Base-by-base conservation (phyloP, 352 stramenopile species). In the Phytophthora sojae region DNA sequence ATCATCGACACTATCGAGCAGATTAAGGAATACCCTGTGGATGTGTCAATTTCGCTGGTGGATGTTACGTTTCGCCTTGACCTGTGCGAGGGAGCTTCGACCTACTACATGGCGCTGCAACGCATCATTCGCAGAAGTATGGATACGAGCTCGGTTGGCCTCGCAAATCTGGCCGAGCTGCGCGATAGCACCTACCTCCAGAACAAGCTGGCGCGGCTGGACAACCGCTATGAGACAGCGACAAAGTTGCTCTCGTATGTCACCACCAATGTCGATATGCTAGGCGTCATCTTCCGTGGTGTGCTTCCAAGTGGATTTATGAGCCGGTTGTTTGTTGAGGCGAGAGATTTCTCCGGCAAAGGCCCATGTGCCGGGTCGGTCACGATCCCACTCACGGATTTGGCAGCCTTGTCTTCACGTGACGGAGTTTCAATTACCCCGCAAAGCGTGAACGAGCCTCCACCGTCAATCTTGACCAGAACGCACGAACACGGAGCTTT, bases 121-220 rank as follows among this genome's bases (percentile, higher is more conserved):
- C 81, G 86, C 14, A 86, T 91, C 11, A 75, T 92, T 37, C 86
- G 86, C 1, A 85, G 89, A 61, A 82, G 81, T 49, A 90, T 92
- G 72, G 83, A 91, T 45, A 90, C 84, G 25, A 82, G 81, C 6
- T 81, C 83, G 0, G 80, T 92, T 8, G 82, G 82, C 0, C 44
- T 90, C 6, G 57, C 79, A 15, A 84, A 92, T 55, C 64, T 92
- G 39, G 77, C 88, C 29, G 75, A 80, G n/a, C 45, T 92, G 32
- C 73, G 85, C 14, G 79, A 90, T 50, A 80, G 82, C 4, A 85
- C 82, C 0, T 92, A 86, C 21, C 62, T 91, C 29, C 69, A 91
- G 45, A 85, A 80, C 42, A 71, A 91, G 50, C 63, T 94, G 25
- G 63, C 75, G 3, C 56, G 70, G 21, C 63, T 94, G 42, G 86